These are phyloP conservation scores for Termitomyces titanicus DNA, from an alignment of 768 basidiomycete species.

Conservation along the genomic window DNA sequence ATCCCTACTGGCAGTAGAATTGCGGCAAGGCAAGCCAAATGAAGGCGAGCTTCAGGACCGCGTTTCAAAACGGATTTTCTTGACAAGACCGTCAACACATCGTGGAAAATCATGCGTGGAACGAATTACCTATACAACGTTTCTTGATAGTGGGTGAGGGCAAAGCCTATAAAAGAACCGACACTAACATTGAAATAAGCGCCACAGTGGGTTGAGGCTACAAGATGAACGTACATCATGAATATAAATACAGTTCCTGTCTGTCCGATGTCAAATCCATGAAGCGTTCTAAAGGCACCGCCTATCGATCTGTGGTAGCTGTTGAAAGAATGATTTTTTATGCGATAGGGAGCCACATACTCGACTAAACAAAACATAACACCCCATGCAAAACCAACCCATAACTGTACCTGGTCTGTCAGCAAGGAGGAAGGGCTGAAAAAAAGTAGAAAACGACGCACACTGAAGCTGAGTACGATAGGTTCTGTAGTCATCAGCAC, in stretches of 20 bases:
- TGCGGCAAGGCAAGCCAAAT: slow-evolving; percentile 50
- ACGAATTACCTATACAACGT: slow-evolving; percentile 40
- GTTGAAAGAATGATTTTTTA: not conserved
- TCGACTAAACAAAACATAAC: slow-evolving; percentile 66
- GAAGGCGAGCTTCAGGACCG: slow-evolving; percentile 60
- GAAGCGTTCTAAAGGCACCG: slow-evolving; percentile 51
- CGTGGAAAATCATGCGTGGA: not conserved
- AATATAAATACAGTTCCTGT: slow-evolving; percentile 58
- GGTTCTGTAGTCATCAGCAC: slow-evolving; percentile 72
- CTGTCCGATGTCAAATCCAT: slow-evolving; percentile 56
- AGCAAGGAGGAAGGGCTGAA: slow-evolving; percentile 7
- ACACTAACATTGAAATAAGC: slow-evolving; percentile 25
- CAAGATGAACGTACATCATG: slow-evolving; percentile 37
- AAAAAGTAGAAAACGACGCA: slow-evolving; percentile 40
- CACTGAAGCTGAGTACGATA: slow-evolving; percentile 69
- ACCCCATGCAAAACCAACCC: slow-evolving; percentile 76
- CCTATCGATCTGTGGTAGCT: slow-evolving; percentile 43
- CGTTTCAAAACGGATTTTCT: slow-evolving; percentile 31
- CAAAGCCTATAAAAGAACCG: slow-evolving; percentile 49
- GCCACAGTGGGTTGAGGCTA: not conserved
- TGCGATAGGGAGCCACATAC: slow-evolving; percentile 24
- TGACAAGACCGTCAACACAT: not conserved
- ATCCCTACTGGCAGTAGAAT: slow-evolving; percentile 55
- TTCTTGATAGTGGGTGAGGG: slow-evolving; percentile 45
- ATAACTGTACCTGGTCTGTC: slow-evolving; percentile 40